Evolutionary conservation across 352 stramenopile genomes (phyloP).

Genomic region (Aphanomyces astaci): DNA sequence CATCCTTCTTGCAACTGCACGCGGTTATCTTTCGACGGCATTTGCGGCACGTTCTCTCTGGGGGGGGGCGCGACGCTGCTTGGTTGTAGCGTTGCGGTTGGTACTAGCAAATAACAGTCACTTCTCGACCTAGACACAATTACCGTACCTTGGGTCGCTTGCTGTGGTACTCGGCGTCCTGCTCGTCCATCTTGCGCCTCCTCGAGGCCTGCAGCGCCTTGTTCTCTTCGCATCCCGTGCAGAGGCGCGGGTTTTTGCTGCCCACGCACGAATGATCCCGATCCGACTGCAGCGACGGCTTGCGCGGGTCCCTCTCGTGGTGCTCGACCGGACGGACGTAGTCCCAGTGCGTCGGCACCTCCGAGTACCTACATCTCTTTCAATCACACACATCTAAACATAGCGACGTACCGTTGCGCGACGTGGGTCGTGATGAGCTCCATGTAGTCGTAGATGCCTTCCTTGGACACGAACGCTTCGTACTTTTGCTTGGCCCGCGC

Average conservation of each 20-base stretch:
- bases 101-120: too few relatives aligned
- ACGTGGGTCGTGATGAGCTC: slow-evolving; percentile 93
- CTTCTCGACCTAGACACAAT: too few relatives aligned
- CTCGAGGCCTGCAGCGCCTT: not conserved
- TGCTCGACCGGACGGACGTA: slow-evolving; percentile 1
- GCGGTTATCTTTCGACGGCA: slow-evolving; percentile 16
- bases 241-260: not conserved
- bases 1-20: slow-evolving; percentile 8
- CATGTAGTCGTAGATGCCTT: slow-evolving; percentile 95
- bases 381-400: not conserved
- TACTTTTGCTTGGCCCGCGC: slow-evolving; percentile 92
- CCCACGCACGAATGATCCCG: not conserved
- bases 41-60: slow-evolving; percentile 4
- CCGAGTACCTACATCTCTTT: not conserved
- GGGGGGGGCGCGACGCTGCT: not conserved
- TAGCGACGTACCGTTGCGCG: slow-evolving; percentile 67
- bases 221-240: slow-evolving; percentile 12
- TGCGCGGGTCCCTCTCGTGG: not conserved
- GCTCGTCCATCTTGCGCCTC: slow-evolving; percentile 8
- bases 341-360: not conserved
- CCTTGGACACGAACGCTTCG: slow-evolving; percentile 85
- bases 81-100: not conserved
- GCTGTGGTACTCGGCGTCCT: slow-evolving; percentile 6
- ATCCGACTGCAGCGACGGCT: not conserved
- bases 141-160: not conserved